Percentiles rank a stretch among this genome's conserved stretches.
These are phyloP conservation scores for Cryptococcus sp. DNA, from an alignment of 1,284 basidiomycete genomes.

Conservation along the genomic window DNA sequence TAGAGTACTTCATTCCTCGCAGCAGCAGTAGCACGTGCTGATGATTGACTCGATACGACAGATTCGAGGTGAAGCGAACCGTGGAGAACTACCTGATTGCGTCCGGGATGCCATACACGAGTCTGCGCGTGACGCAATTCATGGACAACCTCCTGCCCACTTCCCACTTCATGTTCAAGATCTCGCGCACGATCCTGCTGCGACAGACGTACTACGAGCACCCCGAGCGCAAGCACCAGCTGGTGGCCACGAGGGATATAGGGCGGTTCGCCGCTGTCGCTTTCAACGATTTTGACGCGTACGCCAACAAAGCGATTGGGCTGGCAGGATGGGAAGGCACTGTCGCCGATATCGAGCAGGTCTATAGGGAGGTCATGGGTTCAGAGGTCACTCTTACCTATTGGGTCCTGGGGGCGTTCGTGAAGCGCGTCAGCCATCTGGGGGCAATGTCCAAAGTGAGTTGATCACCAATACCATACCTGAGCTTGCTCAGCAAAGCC, in stretches of 20 bases:
- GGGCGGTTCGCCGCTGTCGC: constrained; percentile 30
- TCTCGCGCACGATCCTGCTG: constrained; percentile 32
- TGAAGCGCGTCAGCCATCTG: constrained; percentile 13
- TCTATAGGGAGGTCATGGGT: constrained; percentile 28
- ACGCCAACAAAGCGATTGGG: constrained; percentile 9
- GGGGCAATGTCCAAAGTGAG: constrained; percentile 22
- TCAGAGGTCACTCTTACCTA: constrained; percentile 14
- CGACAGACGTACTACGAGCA: constrained; percentile 23
- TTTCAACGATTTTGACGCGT: constrained; percentile 17
- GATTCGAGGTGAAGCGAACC: constrained; percentile 28
- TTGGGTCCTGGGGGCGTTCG: constrained; percentile 14
- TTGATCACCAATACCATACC: neutral
- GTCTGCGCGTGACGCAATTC: constrained; percentile 21
- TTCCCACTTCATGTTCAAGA: constrained; percentile 19
- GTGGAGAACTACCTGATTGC: constrained; percentile 25
- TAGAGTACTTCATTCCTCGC: neutral
- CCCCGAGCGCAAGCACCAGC: constrained; percentile 22
- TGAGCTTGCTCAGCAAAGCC: neutral
- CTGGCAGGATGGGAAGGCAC: constrained; percentile 33
- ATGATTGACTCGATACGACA: constrained; percentile 2
- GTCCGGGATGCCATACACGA: constrained; percentile 14
- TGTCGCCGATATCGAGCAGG: constrained; percentile 22
- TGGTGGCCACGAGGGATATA: constrained; percentile 28
- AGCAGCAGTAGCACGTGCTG: neutral
- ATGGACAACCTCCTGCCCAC: constrained; percentile 27